Base-by-base conservation (phyloP, 129 eudicot genomes). In the Logfia minima region DNA sequence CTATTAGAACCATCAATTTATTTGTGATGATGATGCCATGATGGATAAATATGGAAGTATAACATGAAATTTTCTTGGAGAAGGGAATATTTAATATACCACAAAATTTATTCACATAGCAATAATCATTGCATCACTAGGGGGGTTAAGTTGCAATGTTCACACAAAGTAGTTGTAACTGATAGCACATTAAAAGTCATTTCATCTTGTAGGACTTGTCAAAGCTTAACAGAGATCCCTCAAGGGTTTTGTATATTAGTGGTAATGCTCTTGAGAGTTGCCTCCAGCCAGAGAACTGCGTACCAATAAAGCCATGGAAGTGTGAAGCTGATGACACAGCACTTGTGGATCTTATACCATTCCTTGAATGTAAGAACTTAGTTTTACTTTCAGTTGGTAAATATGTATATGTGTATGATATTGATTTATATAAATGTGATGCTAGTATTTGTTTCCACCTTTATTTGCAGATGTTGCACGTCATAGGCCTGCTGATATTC, bases 281-380 rank as follows among this genome's bases (percentile, higher is more conserved):
- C 64, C 98, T 92, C 61, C 98, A 92, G 84, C 78, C 87, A 63
- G 96, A 92, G 75, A 92, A 88, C 60, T 80, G 86, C 56, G 90
- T 92, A 48, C 83, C 87, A 21, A 62, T 92, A 72, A 92, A 90
- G 74, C 91, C 94, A 72, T 92, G 96, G 92, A 87, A 85, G 66
- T 87, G 91, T 56, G 98, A 92, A 83, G 75, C 83, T 66, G 94
- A 90, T 16, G 98, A 92, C 71, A 88, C 98, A 5, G 51, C 88
- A 76, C 92, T 92, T 62, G 67, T 92, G 76, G 98, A 92, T 87
- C 93, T 90, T 61, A 86, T 92, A 85, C 98, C 98, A 11, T 92
- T 92, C 75, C 94, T 92, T 70, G 94, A 90, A 56, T 92, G 98
- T 90, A 81, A 86, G 86, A 75, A 55, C 59, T 21, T 21, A 10